Base-by-base conservation (phyloP, 768 basidiomycete species). In the Neoboletus subvelutipes region DNA sequence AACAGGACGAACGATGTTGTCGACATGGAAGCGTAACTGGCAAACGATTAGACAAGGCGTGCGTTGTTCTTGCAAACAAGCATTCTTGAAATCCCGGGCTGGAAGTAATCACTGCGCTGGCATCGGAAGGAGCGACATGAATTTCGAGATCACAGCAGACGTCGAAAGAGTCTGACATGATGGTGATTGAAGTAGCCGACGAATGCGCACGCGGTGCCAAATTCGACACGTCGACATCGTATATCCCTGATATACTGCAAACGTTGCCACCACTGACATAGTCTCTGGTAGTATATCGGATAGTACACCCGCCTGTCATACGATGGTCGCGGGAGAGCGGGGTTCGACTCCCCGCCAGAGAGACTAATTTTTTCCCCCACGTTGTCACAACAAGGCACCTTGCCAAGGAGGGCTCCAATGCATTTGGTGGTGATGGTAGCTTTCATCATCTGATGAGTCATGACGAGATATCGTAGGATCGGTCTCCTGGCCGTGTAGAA, bases 251-350 rank as follows among this genome's bases (percentile, higher is more conserved):
- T 40, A n/a, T n/a, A 40, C 2, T n/a, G 8, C 5, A 0, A 37
- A 37, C 4, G 2, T 18, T 18, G 18, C 8, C 0, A 17, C 36
- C 36, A 0, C 2, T n/a, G 26, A 5, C 3, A 12, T 18, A 2
- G 15, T 75, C 74, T 76, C 68, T 75, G 76, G 75, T 77, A 77
- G 75, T 76, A 78, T 78, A 77, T 77, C 76, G 76, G 76, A 73
- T 75, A 77, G 76, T 77, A 77, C 77, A 77, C 72, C 77, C 77
- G 76, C 76, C 73, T 77, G 77, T 77, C 77, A 78, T 55, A 33
- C 0, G 45, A 47, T 47, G 45, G 11, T 49, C 75, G 75, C 76
- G 76, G 71, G 66, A 76, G 64, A 69, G 71, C 74, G 67, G 75
- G 75, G 75, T 76, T 76, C 75, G 76, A 76, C 64, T 77, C 75